phyloP scores from a whole-genome alignment of 1,284 basidiomycete genomes.

The Bothia castanella region DNA sequence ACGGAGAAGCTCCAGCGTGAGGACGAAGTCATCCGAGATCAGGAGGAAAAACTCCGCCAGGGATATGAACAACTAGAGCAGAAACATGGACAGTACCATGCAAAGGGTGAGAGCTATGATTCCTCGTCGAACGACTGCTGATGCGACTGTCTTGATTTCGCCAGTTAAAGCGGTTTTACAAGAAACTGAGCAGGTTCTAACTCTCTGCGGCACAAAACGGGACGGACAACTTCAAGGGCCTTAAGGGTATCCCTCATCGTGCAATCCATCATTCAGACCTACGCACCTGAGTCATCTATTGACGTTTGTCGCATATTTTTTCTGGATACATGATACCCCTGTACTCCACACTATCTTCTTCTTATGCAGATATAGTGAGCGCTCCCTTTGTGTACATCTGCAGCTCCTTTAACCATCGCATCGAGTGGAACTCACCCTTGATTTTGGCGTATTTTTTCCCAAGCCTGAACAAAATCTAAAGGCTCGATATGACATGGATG shows the following conservation, averaged over 20 bases:
- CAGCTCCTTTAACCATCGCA: too few species aligned
- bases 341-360: neutral
- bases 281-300: neutral
- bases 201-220: constrained; percentile 45
- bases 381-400: too few species aligned
- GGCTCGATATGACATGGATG: too few species aligned
- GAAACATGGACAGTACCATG: constrained; percentile 53
- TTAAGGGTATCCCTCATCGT: neutral
- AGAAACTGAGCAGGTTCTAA: constrained; percentile 50
- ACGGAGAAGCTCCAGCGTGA: constrained; percentile 53
- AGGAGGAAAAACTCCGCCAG: constrained; percentile 49
- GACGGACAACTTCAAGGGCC: constrained; percentile 25
- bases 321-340: constrained; percentile 5
- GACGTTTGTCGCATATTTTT: neutral
- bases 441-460: too few species aligned
- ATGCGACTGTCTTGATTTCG: constrained; percentile 11
- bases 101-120: constrained; percentile 46
- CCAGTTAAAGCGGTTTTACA: constrained; percentile 56
- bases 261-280: neutral
- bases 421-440: too few species aligned
- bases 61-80: constrained; percentile 54
- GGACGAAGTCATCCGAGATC: constrained; percentile 50
- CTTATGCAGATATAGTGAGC: neutral
- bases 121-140: neutral
- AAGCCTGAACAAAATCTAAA: too few species aligned